A percentile compares a stretch with the other conserved stretches of the same genome.
phyloP scores from a whole-genome alignment of 495 filamentous ascomycete genomes.

The Bacidia rubella region DNA sequence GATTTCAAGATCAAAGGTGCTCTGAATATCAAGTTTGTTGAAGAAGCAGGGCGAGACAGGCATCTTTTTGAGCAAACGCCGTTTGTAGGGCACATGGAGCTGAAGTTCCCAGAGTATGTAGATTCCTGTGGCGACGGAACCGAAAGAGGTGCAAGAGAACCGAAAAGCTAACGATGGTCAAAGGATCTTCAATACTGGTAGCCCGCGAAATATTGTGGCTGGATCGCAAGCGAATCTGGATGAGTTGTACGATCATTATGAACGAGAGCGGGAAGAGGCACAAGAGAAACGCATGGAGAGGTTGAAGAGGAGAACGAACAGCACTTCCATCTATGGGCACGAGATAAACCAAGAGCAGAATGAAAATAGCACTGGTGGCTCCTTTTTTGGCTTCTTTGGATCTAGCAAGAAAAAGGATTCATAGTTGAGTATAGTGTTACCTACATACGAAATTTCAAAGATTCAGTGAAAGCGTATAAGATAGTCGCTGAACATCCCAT shows the following conservation, averaged over 20 bases:
- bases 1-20: constrained; percentile 46
- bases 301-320: constrained; percentile 19
- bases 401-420: background rate
- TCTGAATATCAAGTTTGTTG: constrained; percentile 48
- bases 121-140: background rate
- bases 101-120: constrained; percentile 59
- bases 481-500: too few species aligned
- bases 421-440: too few species aligned
- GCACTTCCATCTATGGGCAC: background rate
- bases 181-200: constrained; percentile 47
- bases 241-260: constrained; percentile 47
- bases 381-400: background rate
- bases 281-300: constrained; percentile 35
- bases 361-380: background rate
- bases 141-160: background rate
- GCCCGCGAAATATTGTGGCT: constrained; percentile 50
- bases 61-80: constrained; percentile 48
- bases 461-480: too few species aligned
- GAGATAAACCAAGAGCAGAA: background rate
- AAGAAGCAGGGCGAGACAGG: constrained; percentile 56
- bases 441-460: too few species aligned
- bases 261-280: constrained; percentile 40
- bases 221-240: constrained; percentile 48
- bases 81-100: constrained; percentile 30
- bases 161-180: background rate